Evolutionary conservation across 495 filamentous ascomycete genomes (phyloP), one percentile per base, ranked within the genome.

Genomic region (Penicillium bovifimosum): DNA sequence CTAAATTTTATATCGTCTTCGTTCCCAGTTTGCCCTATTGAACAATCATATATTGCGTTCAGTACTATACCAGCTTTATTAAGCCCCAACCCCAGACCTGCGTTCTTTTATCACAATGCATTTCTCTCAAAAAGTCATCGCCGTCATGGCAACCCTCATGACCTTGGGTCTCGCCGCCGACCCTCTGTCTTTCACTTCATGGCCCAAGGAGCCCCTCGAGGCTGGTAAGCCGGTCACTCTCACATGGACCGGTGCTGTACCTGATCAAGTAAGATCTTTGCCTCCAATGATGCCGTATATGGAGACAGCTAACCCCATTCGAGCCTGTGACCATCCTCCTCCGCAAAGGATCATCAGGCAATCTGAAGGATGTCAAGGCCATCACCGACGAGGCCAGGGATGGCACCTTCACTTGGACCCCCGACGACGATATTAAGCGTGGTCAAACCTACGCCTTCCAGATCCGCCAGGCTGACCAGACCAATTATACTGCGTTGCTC

Each of bases 401-500:
- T 16, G 70, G 64, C 31, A 62, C 60, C 20, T 76, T 62, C 56
- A 74, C 68, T 53, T 80, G 73, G 71, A 67, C 63, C 1, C 70
- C 72, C 13, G 62, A 66, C 16, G 55, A 50, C 26, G 62, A 61
- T 14, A 58, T 79, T 28, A 63, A 66, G n/a, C 55, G 65, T 27
- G 70, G 62, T 14, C 29, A 64, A 6, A 64, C 71, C 56, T 80
- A 80, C 48, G 75, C 77, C 16, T 67, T 79, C 41, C 63, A 76
- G 50, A 74, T 80, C 58, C 50, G 53, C 13, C 77, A 79, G 52
- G 64, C 59, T 34, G 66, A 62, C 10, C 34, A 70, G 4, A 53
- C 63, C 20, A 80, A 80, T 52, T 80, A 77, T 52, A 72, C 75
- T n/a, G 74, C 68, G 6, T 65, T 69, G 18, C 34, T 79, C 14